Percentiles rank a stretch among this genome's conserved stretches.
These are phyloP conservation scores for Pestalotiopsis sp. DNA, from an alignment of 2,329 filamentous ascomycete genomes.

Conservation along the genomic window DNA sequence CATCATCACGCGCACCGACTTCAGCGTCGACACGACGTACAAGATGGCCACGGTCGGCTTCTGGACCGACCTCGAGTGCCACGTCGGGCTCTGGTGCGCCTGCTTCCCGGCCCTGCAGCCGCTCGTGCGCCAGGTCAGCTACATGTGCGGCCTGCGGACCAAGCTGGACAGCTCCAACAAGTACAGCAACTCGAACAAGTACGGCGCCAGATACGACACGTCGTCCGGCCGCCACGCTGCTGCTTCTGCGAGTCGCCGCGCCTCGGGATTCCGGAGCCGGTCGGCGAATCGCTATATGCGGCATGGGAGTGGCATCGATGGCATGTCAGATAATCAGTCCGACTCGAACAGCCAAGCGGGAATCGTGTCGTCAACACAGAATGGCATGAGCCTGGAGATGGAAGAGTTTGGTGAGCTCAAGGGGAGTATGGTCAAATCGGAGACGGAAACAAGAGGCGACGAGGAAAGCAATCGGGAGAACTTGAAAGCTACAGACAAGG, in stretches of 20 bases:
- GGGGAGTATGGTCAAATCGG: neutral
- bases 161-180: conserved; percentile 9
- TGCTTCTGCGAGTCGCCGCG: neutral
- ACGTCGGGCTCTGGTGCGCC: conserved; percentile 44
- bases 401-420: conserved; percentile 33
- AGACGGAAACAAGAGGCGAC: neutral
- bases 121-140: neutral
- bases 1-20: conserved; percentile 34
- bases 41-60: conserved; percentile 37
- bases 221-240: neutral
- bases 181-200: conserved; percentile 1
- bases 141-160: conserved; percentile 23
- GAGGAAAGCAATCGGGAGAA: neutral
- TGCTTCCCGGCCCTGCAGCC: conserved; percentile 24
- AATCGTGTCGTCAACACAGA: neutral
- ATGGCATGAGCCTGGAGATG: neutral
- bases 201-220: neutral
- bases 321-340: neutral
- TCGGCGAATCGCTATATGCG: conserved; percentile 2
- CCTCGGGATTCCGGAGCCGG: neutral
- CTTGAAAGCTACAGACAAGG: neutral
- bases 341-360: conserved; percentile 9
- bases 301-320: conserved; percentile 4
- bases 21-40: conserved; percentile 35
- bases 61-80: conserved; percentile 44